Percentiles rank a stretch among this genome's conserved stretches.
Conservation (phyloP, 1,284 basidiomycete genomes). For the Thecaphora thlaspeos region DNA sequence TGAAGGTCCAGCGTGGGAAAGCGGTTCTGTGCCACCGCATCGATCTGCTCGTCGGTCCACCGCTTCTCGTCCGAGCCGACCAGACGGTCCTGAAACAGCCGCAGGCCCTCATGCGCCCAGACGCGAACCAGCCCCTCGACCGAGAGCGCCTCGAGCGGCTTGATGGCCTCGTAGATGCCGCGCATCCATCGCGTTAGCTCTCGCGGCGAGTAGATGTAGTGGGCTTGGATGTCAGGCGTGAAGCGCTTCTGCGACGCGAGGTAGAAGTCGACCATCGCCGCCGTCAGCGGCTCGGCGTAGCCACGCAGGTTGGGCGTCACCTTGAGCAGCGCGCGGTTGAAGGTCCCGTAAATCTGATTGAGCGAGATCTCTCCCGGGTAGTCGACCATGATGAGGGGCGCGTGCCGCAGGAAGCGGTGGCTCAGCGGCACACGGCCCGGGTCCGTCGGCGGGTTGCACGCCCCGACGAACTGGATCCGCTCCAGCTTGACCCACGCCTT, state of each 20-base stretch:
- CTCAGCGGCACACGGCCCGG: constrained; percentile 97
- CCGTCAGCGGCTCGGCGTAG: constrained; percentile 89
- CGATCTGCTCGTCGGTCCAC: constrained; percentile 94
- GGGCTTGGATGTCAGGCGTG: constrained; percentile 92
- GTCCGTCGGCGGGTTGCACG: constrained; percentile 99
- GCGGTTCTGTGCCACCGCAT: constrained; percentile 76
- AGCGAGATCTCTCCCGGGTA: constrained; percentile 96
- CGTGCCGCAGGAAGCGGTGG: constrained; percentile 95
- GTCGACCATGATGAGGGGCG: constrained; percentile 98
- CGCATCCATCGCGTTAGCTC: constrained; percentile 97
- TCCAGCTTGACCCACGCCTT: constrained; percentile 97
- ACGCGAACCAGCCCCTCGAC: constrained; percentile 93
- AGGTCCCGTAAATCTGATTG: constrained; percentile 99
- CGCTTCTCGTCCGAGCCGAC: constrained; percentile 62
- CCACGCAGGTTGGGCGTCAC: constrained; percentile 89
- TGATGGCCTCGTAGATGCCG: constrained; percentile 94
- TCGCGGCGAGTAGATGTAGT: constrained; percentile 98
- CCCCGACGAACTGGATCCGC: constrained; percentile 97
- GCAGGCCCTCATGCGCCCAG: constrained; percentile 97
- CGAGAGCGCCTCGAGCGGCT: constrained; percentile 82
- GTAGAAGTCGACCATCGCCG: constrained; percentile 97
- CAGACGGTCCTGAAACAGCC: constrained; percentile 95
- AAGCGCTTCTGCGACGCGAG: constrained; percentile 89
- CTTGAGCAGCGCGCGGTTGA: constrained; percentile 93
- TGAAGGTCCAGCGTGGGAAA: constrained; percentile 88